These are phyloP conservation scores for Claviceps spartinae DNA, from an alignment of 2,329 filamentous ascomycete species.

Conservation along the genomic window DNA sequence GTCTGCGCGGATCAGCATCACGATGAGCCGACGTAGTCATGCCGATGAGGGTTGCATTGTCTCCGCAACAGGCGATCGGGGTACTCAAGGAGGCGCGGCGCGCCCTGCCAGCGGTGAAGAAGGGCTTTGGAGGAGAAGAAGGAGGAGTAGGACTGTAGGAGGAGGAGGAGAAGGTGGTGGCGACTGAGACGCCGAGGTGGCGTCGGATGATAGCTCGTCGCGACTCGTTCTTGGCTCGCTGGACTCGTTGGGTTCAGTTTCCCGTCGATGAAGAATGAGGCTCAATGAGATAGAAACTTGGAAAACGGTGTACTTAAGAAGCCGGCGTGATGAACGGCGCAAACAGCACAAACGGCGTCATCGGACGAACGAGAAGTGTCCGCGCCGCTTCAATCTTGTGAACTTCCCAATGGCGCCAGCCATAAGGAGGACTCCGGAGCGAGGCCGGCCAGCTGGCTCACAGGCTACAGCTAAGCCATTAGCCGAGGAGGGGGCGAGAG, in stretches of 20 bases:
- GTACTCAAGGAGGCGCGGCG: not conserved
- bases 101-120: not conserved
- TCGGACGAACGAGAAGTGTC: slow-evolving; percentile 3
- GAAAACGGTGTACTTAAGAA: not conserved
- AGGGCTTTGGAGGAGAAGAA: not conserved
- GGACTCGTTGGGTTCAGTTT: not conserved
- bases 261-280: not conserved
- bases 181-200: not conserved
- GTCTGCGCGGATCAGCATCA: slow-evolving; percentile 1
- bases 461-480: not conserved
- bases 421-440: not conserved
- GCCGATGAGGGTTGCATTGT: slow-evolving; percentile 1
- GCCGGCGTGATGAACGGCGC: not conserved
- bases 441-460: not conserved
- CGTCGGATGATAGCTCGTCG: not conserved
- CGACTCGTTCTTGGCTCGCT: no score
- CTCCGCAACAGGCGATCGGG: not conserved
- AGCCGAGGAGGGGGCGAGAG: no score
- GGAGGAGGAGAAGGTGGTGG: not conserved
- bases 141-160: not conserved
- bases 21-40: slow-evolving; percentile 1
- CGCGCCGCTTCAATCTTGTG: not conserved
- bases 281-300: not conserved
- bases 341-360: not conserved
- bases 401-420: not conserved